Evolutionary conservation across 352 stramenopile species (phyloP).

Genomic region (Globisporangium rhizosaccharum): DNA sequence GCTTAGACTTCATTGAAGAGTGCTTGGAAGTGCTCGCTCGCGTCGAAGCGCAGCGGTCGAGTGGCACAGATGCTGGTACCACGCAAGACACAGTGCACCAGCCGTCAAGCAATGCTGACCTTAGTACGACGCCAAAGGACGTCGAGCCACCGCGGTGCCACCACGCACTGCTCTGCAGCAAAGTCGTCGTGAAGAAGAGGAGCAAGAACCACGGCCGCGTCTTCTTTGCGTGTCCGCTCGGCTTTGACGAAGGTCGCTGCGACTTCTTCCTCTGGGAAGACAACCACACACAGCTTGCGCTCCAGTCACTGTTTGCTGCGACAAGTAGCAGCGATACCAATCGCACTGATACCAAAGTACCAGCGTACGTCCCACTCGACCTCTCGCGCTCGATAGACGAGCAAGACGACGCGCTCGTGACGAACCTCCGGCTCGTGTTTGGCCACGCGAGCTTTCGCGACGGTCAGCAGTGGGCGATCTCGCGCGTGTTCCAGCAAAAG

Average conservation of each 20-base stretch:
- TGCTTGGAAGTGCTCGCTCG: slow-evolving; percentile 56
- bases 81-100: background rate
- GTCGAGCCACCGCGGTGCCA: slow-evolving; percentile 50
- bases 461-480: slow-evolving; percentile 82
- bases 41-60: slow-evolving; percentile 21
- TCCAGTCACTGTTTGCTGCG: slow-evolving; percentile 39
- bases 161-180: slow-evolving; percentile 53
- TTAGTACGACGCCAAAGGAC: too few species aligned
- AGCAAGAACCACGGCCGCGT: slow-evolving; percentile 71
- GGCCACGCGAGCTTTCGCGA: slow-evolving; percentile 73
- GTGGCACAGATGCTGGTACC: slow-evolving; percentile 5
- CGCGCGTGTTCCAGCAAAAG: slow-evolving; percentile 54
- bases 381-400: slow-evolving; percentile 33
- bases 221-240: slow-evolving; percentile 71
- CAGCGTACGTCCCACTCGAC: slow-evolving; percentile 49
- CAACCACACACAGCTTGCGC: slow-evolving; percentile 57
- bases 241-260: slow-evolving; percentile 73
- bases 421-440: slow-evolving; percentile 82
- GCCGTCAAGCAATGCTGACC: background rate
- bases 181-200: slow-evolving; percentile 78
- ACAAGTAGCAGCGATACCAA: background rate
- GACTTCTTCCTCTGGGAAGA: slow-evolving; percentile 85
- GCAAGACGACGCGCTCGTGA: slow-evolving; percentile 47
- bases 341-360: background rate
- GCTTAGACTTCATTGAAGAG: slow-evolving; percentile 76